Base-by-base conservation (phyloP, 129 eudicot genomes). In the Solidago caesia region DNA sequence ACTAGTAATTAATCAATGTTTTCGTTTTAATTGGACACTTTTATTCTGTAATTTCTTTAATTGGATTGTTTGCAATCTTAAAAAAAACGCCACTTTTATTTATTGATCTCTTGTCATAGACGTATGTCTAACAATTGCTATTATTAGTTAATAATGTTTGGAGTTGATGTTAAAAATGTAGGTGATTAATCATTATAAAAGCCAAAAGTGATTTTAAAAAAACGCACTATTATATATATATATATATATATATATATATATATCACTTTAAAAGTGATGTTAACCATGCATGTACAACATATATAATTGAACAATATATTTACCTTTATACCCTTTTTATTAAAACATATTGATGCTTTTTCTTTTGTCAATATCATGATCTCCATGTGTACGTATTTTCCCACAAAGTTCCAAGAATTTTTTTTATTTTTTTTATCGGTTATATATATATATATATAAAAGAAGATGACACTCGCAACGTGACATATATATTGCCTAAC, bases 401-500 rank as follows among this genome's bases (percentile, higher is more conserved):
- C 11, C 15, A 78, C 77, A 71, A 71, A 56, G 64, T 72, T 33
- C 26, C 6, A 57, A 67, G 57, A 67, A 52, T 68, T 68, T 55
- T 55, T 45, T 33, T 0, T 33, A 33, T 15, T 55, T 45, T 33
- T 1, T 33, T 1, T 15, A 72, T 55, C 49, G 16, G 49, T 44
- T 67, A 56, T 14, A 55, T 65, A 6, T 27, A 53, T 21, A 33
- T 33, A 33, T 33, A 33, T 33, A 33, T 21, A 21, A 21, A 21
- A 21, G 21, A 71, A 53, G 73, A 55, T 65, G 53, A 64, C 59
- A 72, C 49, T 53, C 55, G 45, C 29, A 71, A 79, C 72, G 51
- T 64, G 82, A 57, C 49, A 21, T 21, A 21, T 21, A 42, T 59
- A 72, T 73, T 52, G 73, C 82, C 82, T 79, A 72, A 64, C 82